Base-by-base conservation (phyloP, 257 asterid genomes). In the Solanum medicagineum region DNA sequence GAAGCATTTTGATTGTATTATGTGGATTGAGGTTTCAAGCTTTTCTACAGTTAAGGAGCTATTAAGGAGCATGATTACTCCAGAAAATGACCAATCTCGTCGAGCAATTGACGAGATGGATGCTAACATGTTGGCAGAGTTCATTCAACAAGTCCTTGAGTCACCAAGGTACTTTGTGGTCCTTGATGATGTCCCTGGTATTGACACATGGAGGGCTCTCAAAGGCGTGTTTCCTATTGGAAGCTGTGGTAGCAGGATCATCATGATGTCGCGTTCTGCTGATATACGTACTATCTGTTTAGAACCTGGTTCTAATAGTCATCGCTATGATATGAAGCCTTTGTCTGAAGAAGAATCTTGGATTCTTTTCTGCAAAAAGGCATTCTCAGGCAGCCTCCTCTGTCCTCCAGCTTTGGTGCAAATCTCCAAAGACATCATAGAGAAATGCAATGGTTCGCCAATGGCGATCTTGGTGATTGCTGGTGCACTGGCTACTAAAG, bases 391-490 rank as follows among this genome's bases (percentile, higher is more conserved):
- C 42, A 57, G 45, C 17, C 69, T 20, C 3, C 5, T 51, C 8
- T 85, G 89, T 10, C 89, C 89, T 32, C 13, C 49, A 10, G 70
- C 85, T 29, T 29, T 87, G 6, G 14, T 51, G 59, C 51, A 81
- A 15, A 44, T 89, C 53, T 80, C 81, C 14, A 15, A 40, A 24
- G 42, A 19, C 3, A 85, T 89, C 49, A 10, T 85, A 59, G 17
- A 7, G 20, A 86, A 82, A 63, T 89, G 91, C 71, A 85, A 19
- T 7, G 90, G 90, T 13, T 53, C 85, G 51, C 90, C 90, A 14
- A 79, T 87, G 51, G 90, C 84, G 2, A 87, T 89, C 59, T 70
- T 74, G 62, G 82, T 81, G 17, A 82, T 87, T 77, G 56, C 87
- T 44, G 90, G 91, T 32, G 71, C 86, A 32, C 62, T 87, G 57